Base-by-base conservation (phyloP, 371 early-diverging fungal species). In the Lichtheimia corymbifera region DNA sequence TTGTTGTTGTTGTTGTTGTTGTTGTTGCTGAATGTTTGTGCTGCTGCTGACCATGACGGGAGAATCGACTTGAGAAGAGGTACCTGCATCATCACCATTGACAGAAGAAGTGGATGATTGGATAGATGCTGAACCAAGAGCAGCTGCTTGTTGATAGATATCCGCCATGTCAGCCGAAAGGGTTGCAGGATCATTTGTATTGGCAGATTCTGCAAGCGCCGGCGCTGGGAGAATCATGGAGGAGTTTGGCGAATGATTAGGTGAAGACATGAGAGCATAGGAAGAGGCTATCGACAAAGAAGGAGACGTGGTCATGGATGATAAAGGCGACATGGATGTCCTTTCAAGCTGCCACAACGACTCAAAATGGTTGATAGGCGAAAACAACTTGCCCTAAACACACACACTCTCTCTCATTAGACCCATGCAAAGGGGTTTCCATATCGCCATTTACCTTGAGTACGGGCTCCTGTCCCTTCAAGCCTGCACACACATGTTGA, bases 291-390 rank as follows among this genome's bases (percentile, higher is more conserved):
- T 71, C 7, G 84, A 83, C 41, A 83, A 66, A 20, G 77, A 74
- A 2, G 84, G 80, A 11, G 84, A 84, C 0, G 78, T 73, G 12
- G 80, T 70, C 51, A 83, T 63, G 4, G 84, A 80, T 5, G 86
- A 83, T 53, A 68, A 79, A 1, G 78, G 73, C 2, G 77, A 74
- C 44, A 67, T 66, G 11, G 70, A 58, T 27, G 64, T 80, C 53
- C 74, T 75, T 65, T 79, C 83, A 14, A 82, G 54, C 44, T 82
- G 83, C 83, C 80, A 79, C 22, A 79, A 45, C 17, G 83, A 82
- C 7, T 69, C 78, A 58, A 66, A 76, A 41, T 77, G 78, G 52
- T 74, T 70, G 20, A 79, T 66, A 5, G 76, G 72, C 53, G 80
- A 74, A 63, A 72, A 82, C 14, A 82, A 58, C 64, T 77, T 79